Percentiles rank a stretch among this genome's conserved stretches.
phyloP scores from a whole-genome alignment of 345 rosid genomes.

The Aquilaria yunnanensis region DNA sequence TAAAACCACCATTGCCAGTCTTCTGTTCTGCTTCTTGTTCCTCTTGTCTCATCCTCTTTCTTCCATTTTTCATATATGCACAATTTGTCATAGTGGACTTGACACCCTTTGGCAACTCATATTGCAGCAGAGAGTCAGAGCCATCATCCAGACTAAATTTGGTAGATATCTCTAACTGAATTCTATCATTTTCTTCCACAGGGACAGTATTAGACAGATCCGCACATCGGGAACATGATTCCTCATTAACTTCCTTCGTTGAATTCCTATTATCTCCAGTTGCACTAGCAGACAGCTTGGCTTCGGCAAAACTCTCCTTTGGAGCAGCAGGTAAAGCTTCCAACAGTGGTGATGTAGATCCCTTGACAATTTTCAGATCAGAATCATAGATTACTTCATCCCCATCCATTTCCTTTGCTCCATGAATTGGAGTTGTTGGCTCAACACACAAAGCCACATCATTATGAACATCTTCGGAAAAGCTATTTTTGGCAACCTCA shows the following conservation, averaged over 20 bases:
- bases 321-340: slow-evolving; percentile 26
- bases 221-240: slow-evolving; percentile 17
- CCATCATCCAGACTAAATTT: slow-evolving; percentile 13
- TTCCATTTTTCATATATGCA: slow-evolving; percentile 26
- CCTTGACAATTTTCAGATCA: slow-evolving; percentile 8
- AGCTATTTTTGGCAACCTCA: slow-evolving; percentile 10
- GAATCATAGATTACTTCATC: slow-evolving; percentile 12
- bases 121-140: slow-evolving; percentile 17
- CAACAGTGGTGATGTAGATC: slow-evolving; percentile 6
- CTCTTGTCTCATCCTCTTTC: slow-evolving; percentile 47
- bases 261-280: slow-evolving; percentile 18
- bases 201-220: slow-evolving; percentile 12
- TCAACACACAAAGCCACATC: slow-evolving; percentile 10
- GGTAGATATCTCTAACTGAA: slow-evolving; percentile 27
- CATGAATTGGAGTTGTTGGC: slow-evolving; percentile 3
- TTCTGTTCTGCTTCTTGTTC: slow-evolving; percentile 35
- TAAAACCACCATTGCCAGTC: slow-evolving; percentile 35
- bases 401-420: neutral
- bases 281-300: slow-evolving; percentile 20
- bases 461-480: slow-evolving; percentile 17
- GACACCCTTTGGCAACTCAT: slow-evolving; percentile 17
- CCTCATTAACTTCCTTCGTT: slow-evolving; percentile 17
- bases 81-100: slow-evolving; percentile 18
- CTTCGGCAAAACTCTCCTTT: slow-evolving; percentile 13
- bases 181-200: slow-evolving; percentile 17